Evolutionary conservation across 352 stramenopile genomes (phyloP).

Genomic region (Globisporangium spinosum): DNA sequence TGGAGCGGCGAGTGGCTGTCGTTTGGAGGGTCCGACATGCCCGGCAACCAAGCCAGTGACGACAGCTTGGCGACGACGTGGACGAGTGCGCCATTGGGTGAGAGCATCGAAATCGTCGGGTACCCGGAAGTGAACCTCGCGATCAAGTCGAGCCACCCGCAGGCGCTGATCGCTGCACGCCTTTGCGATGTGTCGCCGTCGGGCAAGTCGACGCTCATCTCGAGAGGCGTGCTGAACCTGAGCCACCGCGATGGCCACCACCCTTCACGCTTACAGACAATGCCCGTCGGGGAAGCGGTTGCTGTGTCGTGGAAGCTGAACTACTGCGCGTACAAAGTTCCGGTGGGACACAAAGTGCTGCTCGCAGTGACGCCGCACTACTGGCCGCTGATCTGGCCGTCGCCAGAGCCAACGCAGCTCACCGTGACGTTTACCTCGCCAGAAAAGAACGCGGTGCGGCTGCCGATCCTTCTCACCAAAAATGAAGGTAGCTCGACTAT

Average conservation of each 20-base stretch:
- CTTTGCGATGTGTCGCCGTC: constrained; percentile 42
- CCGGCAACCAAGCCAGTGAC: constrained; percentile 34
- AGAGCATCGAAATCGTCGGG: constrained; percentile 35
- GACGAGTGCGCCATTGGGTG: constrained; percentile 19
- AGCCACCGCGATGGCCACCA: constrained; percentile 38
- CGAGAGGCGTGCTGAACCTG: constrained; percentile 41
- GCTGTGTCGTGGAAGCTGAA: constrained; percentile 38
- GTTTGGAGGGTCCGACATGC: constrained; percentile 48
- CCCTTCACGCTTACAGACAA: constrained; percentile 26
- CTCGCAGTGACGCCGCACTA: constrained; percentile 42
- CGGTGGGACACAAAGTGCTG: constrained; percentile 29
- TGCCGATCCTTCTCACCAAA: constrained; percentile 25
- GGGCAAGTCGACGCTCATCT: constrained; percentile 40
- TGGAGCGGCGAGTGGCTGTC: constrained; percentile 56
- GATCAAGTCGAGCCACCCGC: constrained; percentile 33
- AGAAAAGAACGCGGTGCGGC: constrained; percentile 26
- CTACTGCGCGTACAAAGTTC: constrained; percentile 37
- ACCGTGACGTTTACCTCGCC: constrained; percentile 22
- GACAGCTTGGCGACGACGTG: constrained; percentile 35
- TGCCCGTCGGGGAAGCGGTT: constrained; percentile 28
- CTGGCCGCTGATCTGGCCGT: constrained; percentile 52
- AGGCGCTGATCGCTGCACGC: constrained; percentile 36
- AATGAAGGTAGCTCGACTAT: background rate
- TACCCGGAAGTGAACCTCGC: constrained; percentile 35
- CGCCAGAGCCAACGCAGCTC: constrained; percentile 34